Conservation (phyloP, 106 monocot species). For the Allium fistulosum region DNA sequence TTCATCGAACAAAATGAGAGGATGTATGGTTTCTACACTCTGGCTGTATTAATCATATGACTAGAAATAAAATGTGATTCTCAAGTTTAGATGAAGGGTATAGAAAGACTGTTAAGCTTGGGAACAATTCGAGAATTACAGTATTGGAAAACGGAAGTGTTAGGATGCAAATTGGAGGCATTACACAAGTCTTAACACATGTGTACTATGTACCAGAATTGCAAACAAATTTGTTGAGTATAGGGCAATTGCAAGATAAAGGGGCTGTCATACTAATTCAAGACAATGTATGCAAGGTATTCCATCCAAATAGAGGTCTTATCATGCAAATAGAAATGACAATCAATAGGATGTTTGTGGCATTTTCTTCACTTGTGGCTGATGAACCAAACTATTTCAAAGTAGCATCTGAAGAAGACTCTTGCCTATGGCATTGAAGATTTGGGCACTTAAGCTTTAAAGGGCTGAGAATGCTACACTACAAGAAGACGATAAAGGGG, state of each 20-base stretch:
- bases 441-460: too few species aligned
- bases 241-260: background rate
- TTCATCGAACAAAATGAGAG: background rate
- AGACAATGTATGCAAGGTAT: background rate
- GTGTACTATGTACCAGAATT: background rate
- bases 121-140: too few species aligned
- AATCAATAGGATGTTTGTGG: background rate
- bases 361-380: background rate
- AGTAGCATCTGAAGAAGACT: background rate
- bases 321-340: background rate
- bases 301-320: too few species aligned
- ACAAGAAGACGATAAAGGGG: too few species aligned
- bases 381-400: background rate
- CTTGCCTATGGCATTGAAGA: background rate
- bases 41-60: too few species aligned
- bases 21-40: background rate
- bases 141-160: background rate
- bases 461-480: too few species aligned
- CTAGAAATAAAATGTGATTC: background rate
- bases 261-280: background rate
- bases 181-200: background rate
- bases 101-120: background rate
- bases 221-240: background rate
- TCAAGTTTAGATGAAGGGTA: background rate
- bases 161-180: background rate